Evolutionary conservation across 306 rosid species (phyloP).

Genomic region (Cicer bijugum): DNA sequence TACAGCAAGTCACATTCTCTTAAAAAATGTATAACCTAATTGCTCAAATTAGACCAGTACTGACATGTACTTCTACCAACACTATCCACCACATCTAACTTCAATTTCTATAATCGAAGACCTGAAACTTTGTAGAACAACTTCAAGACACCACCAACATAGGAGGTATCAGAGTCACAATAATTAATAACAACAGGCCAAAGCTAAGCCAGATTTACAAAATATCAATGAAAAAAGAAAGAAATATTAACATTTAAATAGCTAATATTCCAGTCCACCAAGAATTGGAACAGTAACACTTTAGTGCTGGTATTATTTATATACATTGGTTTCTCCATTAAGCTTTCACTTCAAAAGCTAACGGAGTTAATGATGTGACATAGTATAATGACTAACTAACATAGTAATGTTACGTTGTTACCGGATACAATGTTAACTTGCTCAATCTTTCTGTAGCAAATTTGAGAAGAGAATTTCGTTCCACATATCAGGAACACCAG

Average conservation of each 20-base stretch:
- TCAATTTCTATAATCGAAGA: no score
- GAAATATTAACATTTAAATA: no score
- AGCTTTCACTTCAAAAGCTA: background rate
- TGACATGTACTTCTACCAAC: no score
- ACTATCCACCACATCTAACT: no score
- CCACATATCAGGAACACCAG: constrained; percentile 99
- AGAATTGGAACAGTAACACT: background rate
- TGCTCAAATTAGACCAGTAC: background rate
- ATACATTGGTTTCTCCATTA: background rate
- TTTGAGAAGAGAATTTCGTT: constrained; percentile 79
- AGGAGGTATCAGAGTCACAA: no score
- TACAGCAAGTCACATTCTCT: background rate
- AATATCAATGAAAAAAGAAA: no score
- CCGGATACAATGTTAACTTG: constrained; percentile 30
- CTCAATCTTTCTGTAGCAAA: constrained; percentile 47
- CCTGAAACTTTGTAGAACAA: no score
- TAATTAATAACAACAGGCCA: no score
- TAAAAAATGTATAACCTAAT: background rate
- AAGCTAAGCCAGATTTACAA: no score
- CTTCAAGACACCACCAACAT: no score
- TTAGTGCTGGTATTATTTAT: background rate
- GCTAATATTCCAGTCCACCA: background rate
- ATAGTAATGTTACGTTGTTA: constrained; percentile 6
- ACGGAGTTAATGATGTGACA: background rate
- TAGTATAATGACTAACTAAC: background rate